Base-by-base conservation (phyloP, 164 flowering plant genomes). In the Annona cherimola region DNA sequence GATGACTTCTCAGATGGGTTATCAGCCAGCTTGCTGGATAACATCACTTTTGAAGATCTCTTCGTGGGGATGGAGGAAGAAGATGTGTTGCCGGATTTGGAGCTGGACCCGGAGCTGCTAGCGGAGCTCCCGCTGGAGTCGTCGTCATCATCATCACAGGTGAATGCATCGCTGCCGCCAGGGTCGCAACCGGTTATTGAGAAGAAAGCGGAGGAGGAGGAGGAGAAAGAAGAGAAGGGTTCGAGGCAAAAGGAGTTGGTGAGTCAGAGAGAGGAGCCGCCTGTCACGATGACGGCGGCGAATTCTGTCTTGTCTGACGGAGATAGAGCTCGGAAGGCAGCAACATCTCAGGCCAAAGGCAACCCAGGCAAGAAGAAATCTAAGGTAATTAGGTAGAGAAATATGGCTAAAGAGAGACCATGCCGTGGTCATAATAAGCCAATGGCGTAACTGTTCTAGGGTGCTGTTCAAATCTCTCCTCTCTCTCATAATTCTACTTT, bases 51-150 rank as follows among this genome's bases (percentile, higher is more conserved):
- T 67, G 96, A 87, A 45, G 96, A 94, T 74, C 78, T 94, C 1
- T 94, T 92, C 61, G 60, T 79, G 11, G 91, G 89, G 2, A 82
- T 87, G 60, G 82, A 79, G 4, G 86, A 87, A 57, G 88, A 83
- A 4, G 91, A 92, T 61, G 73, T 83, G 54, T 72, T 92, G 67
- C 98, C 93, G 11, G 95, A 88, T 78, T 79, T 94, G 88, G 97
- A 90, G 81, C 82, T 92, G 87, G 97, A 92, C 83, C 81, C 93
- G 14, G 95, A 94, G 35, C 71, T 94, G 69, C 81, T 90, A 1
- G 88, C 93, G 0, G 94, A 88, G 19, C 88, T 87, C 67, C 85
- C 98, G 60, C 86, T 73, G 79, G 85, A 87, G 43, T 89, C 86
- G 42, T 50, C 57, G 57, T n/a, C 71, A 1, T 88, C 90, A 18